Evolutionary conservation across 495 filamentous ascomycete genomes (phyloP).

Genomic region (Trichoderma parareesei): DNA sequence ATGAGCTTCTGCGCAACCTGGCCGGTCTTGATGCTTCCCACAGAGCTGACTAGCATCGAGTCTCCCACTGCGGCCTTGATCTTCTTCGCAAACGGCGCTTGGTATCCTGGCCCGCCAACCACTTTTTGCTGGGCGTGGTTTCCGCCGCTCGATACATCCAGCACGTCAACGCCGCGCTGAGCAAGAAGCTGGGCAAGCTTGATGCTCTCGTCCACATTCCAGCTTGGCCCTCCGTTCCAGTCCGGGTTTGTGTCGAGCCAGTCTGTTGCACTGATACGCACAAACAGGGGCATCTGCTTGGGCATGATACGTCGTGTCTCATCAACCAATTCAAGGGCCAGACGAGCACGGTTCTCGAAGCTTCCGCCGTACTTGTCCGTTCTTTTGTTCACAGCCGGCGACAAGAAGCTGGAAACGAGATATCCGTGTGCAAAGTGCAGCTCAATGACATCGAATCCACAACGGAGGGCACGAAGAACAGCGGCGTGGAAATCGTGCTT

Average conservation of each 20-base stretch:
- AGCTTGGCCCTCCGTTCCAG: constrained; percentile 36
- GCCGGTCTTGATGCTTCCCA: constrained; percentile 54
- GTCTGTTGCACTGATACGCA: constrained; percentile 50
- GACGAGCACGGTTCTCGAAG: constrained; percentile 52
- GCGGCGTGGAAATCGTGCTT: constrained; percentile 47
- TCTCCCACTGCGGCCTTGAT: constrained; percentile 56
- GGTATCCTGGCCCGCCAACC: constrained; percentile 50
- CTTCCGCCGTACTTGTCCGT: constrained; percentile 55
- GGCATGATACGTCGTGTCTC: constrained; percentile 47
- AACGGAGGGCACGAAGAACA: constrained; percentile 44
- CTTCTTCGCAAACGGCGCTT: constrained; percentile 43
- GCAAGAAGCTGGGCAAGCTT: constrained; percentile 45
- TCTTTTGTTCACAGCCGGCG: constrained; percentile 47
- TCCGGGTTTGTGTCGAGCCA: constrained; percentile 47
- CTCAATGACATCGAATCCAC: constrained; percentile 48
- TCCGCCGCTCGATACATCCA: constrained; percentile 58
- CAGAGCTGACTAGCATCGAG: constrained; percentile 45
- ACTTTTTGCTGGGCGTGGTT: constrained; percentile 50
- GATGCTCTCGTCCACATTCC: constrained; percentile 48
- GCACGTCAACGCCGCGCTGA: constrained; percentile 49
- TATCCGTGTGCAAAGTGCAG: constrained; percentile 46
- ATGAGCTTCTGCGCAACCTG: constrained; percentile 46
- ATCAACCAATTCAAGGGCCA: constrained; percentile 47
- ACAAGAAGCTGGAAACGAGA: constrained; percentile 46
- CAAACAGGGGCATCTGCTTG: constrained; percentile 54